Evolutionary conservation across 2,329 filamentous ascomycete species (phyloP).

Genomic region (Apiospora rasikravindrae): DNA sequence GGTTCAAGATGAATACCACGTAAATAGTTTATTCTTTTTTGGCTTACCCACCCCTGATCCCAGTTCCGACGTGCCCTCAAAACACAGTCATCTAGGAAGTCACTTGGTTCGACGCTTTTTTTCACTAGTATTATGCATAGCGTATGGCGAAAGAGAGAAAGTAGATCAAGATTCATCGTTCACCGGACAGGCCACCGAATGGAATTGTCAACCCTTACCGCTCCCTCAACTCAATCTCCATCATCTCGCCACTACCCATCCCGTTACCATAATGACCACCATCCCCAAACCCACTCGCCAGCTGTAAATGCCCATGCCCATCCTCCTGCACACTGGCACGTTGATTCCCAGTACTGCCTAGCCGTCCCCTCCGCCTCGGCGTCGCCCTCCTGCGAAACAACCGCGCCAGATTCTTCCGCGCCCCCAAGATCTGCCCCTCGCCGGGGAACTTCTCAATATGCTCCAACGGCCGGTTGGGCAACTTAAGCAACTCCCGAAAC

Average conservation of each 20-base stretch:
- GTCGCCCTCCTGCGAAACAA: background rate
- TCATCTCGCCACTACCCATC: background rate
- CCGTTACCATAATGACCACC: background rate
- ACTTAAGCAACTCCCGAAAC: background rate
- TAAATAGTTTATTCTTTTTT: too few species aligned
- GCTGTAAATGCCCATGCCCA: background rate
- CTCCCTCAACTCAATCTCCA: background rate
- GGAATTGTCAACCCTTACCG: background rate
- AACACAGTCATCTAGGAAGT: too few species aligned
- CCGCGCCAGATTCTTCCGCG: constrained; percentile 6
- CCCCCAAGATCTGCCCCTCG: constrained; percentile 15
- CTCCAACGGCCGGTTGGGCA: constrained; percentile 18
- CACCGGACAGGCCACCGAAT: too few species aligned
- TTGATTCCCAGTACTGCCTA: too few species aligned
- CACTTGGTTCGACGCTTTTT: too few species aligned
- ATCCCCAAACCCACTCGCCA: background rate
- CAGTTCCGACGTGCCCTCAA: too few species aligned
- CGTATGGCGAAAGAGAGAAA: too few species aligned
- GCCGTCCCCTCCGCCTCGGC: background rate
- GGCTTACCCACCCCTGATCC: too few species aligned
- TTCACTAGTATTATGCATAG: too few species aligned
- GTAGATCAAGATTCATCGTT: too few species aligned
- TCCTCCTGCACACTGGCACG: background rate
- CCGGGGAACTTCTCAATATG: constrained; percentile 15
- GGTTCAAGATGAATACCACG: too few species aligned